Evolutionary conservation across 169 alveolate species (phyloP).

Genomic region (Eimeria acervulina): DNA sequence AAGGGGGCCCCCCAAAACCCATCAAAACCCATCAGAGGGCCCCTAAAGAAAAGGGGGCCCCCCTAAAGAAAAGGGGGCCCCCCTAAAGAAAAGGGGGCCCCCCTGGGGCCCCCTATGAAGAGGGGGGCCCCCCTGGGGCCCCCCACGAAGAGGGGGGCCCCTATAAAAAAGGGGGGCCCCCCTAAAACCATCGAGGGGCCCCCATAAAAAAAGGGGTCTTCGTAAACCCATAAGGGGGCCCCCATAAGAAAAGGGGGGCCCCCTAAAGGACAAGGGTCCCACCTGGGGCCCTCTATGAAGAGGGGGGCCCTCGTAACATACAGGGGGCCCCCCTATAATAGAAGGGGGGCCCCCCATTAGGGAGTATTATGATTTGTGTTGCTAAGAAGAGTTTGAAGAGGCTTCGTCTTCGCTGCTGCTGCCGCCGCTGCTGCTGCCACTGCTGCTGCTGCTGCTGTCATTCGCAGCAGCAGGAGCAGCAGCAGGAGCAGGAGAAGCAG

Average conservation of each 20-base stretch:
- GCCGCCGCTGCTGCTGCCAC: slow-evolving; percentile 45
- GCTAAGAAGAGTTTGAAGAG: background rate
- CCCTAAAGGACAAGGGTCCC: background rate
- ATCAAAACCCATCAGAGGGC: background rate
- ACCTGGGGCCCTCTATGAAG: too few species aligned
- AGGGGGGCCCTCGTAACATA: background rate
- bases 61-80: background rate
- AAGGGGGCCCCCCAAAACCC: background rate
- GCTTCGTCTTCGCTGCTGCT: too few species aligned
- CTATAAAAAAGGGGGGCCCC: background rate
- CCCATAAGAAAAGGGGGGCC: background rate
- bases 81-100: background rate
- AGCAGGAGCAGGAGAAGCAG: too few species aligned
- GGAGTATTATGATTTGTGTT: background rate
- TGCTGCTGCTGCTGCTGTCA: slow-evolving; percentile 26
- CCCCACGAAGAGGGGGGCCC: background rate
- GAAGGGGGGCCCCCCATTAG: background rate
- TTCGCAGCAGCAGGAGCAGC: too few species aligned
- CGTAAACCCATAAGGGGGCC: background rate
- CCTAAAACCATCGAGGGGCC: background rate
- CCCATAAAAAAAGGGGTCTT: background rate
- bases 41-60: background rate
- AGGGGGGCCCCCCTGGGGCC: background rate
- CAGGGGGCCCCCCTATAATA: too few species aligned
- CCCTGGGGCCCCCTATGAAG: background rate